Conservation (phyloP, 2,329 filamentous ascomycete genomes). For the Cladosporium sp. region DNA sequence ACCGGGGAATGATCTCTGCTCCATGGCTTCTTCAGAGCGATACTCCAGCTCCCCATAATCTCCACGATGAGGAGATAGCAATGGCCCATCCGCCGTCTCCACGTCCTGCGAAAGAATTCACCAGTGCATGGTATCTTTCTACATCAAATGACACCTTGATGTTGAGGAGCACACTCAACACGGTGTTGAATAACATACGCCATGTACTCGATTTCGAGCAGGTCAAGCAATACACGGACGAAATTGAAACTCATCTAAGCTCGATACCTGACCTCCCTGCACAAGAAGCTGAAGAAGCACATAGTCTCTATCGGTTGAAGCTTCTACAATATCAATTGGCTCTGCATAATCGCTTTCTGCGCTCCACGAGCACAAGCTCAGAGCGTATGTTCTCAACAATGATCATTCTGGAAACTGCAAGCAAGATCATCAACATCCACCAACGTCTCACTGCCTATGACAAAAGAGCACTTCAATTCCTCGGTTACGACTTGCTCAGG, state of each 20-base stretch:
- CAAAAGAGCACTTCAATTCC: slow-evolving; percentile 32
- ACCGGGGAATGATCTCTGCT: slow-evolving; percentile 55
- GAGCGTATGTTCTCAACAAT: slow-evolving; percentile 36
- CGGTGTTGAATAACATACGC: slow-evolving; percentile 37
- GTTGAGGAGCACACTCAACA: slow-evolving; percentile 33
- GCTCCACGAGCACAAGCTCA: slow-evolving; percentile 29
- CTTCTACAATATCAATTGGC: slow-evolving; percentile 37
- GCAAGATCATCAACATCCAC: slow-evolving; percentile 33
- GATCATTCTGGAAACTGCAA: slow-evolving; percentile 34
- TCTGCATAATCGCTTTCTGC: slow-evolving; percentile 35
- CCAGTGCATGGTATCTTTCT: slow-evolving; percentile 33
- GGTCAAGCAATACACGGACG: slow-evolving; percentile 37
- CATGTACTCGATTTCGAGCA: slow-evolving; percentile 36
- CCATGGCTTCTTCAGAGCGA: slow-evolving; percentile 52
- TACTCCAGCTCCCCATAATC: slow-evolving; percentile 51
- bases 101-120: slow-evolving; percentile 30
- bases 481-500: slow-evolving; percentile 35
- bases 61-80: slow-evolving; percentile 53
- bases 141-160: slow-evolving; percentile 29
- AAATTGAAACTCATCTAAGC: slow-evolving; percentile 34
- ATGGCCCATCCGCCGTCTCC: slow-evolving; percentile 29
- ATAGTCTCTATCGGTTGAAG: slow-evolving; percentile 33
- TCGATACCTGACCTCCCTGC: slow-evolving; percentile 32
- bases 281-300: slow-evolving; percentile 23
- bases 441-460: slow-evolving; percentile 29